Base-by-base conservation (phyloP, 192 early-diverging fungal genomes). In the Chytriomyces confervae region DNA sequence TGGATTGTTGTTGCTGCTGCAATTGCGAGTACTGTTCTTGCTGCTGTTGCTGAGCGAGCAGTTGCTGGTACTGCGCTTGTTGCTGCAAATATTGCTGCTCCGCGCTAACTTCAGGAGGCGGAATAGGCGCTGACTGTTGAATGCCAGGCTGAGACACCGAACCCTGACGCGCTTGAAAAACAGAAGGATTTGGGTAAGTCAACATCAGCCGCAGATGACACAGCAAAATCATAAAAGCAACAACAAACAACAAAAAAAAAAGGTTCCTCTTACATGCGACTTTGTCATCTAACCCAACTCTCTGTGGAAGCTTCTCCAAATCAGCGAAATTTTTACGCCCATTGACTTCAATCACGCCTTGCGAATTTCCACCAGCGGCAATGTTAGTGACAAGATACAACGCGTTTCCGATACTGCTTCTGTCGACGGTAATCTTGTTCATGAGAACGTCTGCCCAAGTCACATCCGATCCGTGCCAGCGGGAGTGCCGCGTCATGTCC, bases 361-460 rank as follows among this genome's bases (percentile, higher is more conserved):
- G 75, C 2, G 53, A 75, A 46, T 62, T 70, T 24, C 83, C 79
- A 27, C 82, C 82, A 9, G 84, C 86, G 7, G 83, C 87, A 6
- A 89, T 77, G 71, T 86, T 89, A 24, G 84, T 63, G 6, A 86
- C 83, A 7, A 89, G 51, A 66, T 89, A 89, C 48, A 89, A 77
- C 0, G 87, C 87, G 72, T 89, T 89, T 20, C 87, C 87, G 62
- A 89, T 83, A 29, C 68, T 75, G 60, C 77, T 80, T 29, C 87
- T 74, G 69, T 89, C 87, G 36, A 89, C 87, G 6, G 87, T 83
- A 71, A 89, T 89, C 61, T 89, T 87, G 69, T 89, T 89, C 60
- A 57, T 70, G 44, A 69, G 75, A 24, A 87, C 87, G 76, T 89
- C 87, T 49, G 82, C 84, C 87, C 87, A 89, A 23, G 87, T 86